Base-by-base conservation (phyloP, 2,329 filamentous ascomycete species). In the Sclerotinia nivalis region DNA sequence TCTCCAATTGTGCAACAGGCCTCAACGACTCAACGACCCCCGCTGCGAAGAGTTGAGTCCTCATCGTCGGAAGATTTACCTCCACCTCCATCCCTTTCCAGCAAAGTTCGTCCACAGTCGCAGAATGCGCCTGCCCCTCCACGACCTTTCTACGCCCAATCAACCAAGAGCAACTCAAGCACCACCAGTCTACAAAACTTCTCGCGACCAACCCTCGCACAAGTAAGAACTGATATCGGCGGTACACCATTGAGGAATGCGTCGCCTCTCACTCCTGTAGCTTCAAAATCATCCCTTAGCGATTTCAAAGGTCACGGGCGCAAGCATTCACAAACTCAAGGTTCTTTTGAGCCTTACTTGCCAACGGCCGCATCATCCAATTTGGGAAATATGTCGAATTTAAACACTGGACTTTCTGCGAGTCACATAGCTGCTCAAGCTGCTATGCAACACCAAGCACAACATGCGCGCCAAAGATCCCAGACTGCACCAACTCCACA, bases 401-500 rank as follows among this genome's bases (percentile, higher is more conserved):
- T 73, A 45, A 80, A 80, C 79, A 77, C 78, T 9, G 78, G 78
- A 47, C 76, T 88, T 80, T 80, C 81, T 80, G 88, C 91, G n/a
- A 93, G 91, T 79, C 90, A 93, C 79, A 93, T 93, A 73, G 92
- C 92, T 52, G 91, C 91, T 25, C 91, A 93, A 80, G 89, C 91
- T 13, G 92, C 92, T 76, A 88, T 92, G 82, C 87, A 87, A 47
- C 86, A 89, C 76, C 84, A 87, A 76, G 82, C 83, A 56, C 79
- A 81, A 20, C 77, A 79, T 70, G 75, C 73, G 59, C 84, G 92
- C 28, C 91, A 93, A 78, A 87, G 91, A 66, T 93, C 91, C 20
- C 89, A 92, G 78, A 93, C 91, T 0, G 88, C 91, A 12, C 89
- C 91, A 8, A 84, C 87, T 25, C 87, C 72, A 43, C 73, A 77